phyloP scores from a whole-genome alignment of 2,329 filamentous ascomycete genomes.

The Chrysosporium keratinophilum region DNA sequence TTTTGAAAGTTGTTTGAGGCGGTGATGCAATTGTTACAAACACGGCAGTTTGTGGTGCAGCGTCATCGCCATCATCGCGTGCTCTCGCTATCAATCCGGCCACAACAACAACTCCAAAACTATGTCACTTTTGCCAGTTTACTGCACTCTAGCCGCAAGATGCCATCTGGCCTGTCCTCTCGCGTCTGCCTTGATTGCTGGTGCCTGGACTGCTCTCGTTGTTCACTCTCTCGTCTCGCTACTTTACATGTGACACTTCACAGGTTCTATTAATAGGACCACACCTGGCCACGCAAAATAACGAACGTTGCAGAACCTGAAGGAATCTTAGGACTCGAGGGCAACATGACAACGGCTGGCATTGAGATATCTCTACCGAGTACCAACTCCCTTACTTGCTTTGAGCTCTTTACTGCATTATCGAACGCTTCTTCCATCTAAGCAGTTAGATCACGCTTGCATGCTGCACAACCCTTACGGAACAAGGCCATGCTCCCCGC shows the following conservation, averaged over 20 bases:
- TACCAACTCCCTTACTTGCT: too few relatives aligned
- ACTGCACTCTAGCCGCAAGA: background rate
- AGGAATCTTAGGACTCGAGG: too few relatives aligned
- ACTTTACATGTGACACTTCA: slow-evolving; percentile 1
- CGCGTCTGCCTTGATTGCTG: background rate
- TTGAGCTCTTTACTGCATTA: too few relatives aligned
- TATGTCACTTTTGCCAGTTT: background rate
- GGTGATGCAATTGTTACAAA: slow-evolving; percentile 10
- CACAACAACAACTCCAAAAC: background rate
- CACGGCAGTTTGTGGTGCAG: background rate
- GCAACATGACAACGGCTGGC: background rate
- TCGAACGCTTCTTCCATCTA: too few relatives aligned
- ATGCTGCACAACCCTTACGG: too few relatives aligned
- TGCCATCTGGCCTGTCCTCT: slow-evolving; percentile 6
- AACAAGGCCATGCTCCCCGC: too few relatives aligned
- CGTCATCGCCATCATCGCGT: background rate
- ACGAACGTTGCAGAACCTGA: background rate
- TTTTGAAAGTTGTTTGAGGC: background rate
- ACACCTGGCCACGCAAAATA: background rate
- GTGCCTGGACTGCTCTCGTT: background rate
- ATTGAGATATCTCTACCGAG: background rate
- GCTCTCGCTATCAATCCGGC: too few relatives aligned
- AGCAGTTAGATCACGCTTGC: too few relatives aligned
- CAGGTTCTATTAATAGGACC: slow-evolving; percentile 5
- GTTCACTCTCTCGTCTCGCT: too few relatives aligned